Evolutionary conservation across 257 asterid genomes (phyloP).

Genomic region (Solanum neorickii): DNA sequence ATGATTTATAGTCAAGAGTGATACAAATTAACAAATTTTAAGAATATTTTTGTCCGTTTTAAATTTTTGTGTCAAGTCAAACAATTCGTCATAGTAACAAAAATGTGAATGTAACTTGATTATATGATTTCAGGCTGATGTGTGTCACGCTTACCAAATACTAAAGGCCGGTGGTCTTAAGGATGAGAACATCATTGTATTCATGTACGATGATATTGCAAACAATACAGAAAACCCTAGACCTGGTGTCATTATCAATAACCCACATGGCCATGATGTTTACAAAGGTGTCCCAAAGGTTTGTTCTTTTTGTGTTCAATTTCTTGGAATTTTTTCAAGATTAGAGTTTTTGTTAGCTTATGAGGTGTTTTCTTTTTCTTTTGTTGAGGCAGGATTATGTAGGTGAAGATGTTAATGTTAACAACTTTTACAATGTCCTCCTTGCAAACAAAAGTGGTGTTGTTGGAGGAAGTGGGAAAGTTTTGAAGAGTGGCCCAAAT

Average conservation of each 20-base stretch:
- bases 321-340: constrained; percentile 1
- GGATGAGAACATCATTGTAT: constrained; percentile 75
- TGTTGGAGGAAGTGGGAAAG: constrained; percentile 90
- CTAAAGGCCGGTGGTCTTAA: constrained; percentile 72
- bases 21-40: too few relatives aligned
- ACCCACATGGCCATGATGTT: constrained; percentile 72
- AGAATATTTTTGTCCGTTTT: too few relatives aligned
- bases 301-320: neutral
- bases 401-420: constrained; percentile 51
- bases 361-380: neutral
- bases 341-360: neutral
- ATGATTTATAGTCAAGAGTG: too few relatives aligned
- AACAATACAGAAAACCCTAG: constrained; percentile 60
- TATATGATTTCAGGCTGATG: constrained; percentile 48
- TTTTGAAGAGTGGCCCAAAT: constrained; percentile 76
- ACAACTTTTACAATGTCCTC: constrained; percentile 61
- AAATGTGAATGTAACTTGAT: neutral
- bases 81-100: too few relatives aligned
- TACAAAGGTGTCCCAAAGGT: constrained; percentile 94
- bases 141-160: constrained; percentile 91
- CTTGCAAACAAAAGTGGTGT: constrained; percentile 69
- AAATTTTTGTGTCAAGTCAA: too few relatives aligned
- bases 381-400: constrained; percentile 60
- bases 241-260: constrained; percentile 78
- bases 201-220: constrained; percentile 92